phyloP scores from a whole-genome alignment of 345 rosid genomes.

The Murraya koenigii region DNA sequence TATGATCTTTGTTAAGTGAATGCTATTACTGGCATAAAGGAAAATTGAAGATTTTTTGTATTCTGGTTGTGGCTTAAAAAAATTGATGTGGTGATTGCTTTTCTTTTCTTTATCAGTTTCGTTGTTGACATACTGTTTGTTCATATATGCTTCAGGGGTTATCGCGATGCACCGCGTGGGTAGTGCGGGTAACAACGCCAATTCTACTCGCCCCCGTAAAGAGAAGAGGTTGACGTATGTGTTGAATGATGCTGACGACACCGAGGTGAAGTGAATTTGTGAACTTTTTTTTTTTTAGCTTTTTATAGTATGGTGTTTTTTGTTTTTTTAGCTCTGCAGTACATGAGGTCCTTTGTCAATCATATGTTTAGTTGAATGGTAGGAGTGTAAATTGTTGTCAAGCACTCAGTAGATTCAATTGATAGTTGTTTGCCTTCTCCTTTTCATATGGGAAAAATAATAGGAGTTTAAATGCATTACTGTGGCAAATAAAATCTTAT shows the following conservation, averaged over 20 bases:
- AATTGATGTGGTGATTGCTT: neutral
- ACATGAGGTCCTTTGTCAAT: neutral
- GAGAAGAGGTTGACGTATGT: conserved; percentile 97
- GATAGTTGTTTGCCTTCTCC: neutral
- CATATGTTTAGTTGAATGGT: neutral
- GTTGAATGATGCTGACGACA: conserved; percentile 66
- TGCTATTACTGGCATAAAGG: neutral
- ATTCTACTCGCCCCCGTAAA: conserved; percentile 88
- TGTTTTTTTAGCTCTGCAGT: neutral
- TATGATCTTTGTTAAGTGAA: neutral
- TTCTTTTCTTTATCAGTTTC: neutral
- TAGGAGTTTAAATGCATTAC: neutral
- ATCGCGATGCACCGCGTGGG: conserved; percentile 98
- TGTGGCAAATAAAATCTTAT: neutral
- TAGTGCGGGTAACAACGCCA: conserved; percentile 85
- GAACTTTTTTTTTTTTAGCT: neutral
- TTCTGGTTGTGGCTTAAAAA: neutral
- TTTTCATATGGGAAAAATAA: neutral
- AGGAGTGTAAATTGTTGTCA: neutral
- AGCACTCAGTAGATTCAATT: neutral
- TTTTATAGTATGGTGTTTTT: neutral
- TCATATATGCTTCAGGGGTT: conserved; percentile 30
- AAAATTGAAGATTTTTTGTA: neutral
- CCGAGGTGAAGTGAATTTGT: conserved; percentile 51
- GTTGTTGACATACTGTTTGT: neutral